Conservation (phyloP, 208 protist species). For the Balamuthia mandrillaris region DNA sequence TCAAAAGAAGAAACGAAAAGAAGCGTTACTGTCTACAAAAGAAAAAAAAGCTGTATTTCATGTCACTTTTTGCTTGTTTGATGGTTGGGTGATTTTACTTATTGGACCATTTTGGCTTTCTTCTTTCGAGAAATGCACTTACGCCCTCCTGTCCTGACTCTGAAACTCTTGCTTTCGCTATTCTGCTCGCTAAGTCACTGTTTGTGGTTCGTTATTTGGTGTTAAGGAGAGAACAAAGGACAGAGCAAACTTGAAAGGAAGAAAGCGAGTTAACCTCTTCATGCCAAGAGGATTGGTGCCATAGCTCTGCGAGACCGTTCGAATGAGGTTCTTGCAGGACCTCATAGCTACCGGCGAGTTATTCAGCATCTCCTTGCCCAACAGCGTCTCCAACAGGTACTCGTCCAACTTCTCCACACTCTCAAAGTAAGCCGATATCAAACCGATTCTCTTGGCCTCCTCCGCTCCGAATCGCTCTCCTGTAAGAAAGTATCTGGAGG, state of each 20-base stretch:
- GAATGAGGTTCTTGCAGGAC: constrained; percentile 23
- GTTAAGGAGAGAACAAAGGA: not conserved
- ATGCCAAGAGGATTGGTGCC: not conserved
- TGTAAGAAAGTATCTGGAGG: constrained; percentile 43
- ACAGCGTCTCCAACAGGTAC: not conserved
- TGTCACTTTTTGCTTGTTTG: no score
- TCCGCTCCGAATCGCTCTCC: constrained; percentile 33
- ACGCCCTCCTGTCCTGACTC: constrained; percentile 32
- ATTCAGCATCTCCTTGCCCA: constrained; percentile 1
- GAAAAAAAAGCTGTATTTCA: no score
- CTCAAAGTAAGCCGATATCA: constrained; percentile 33
- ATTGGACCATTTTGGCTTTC: no score
- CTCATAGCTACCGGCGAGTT: constrained; percentile 28
- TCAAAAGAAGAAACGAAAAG: no score
- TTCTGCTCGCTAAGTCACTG: constrained; percentile 29
- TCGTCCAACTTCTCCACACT: constrained; percentile 18
- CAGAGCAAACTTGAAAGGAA: not conserved
- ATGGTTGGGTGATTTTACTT: no score
- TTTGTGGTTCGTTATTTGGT: not conserved
- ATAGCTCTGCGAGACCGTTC: not conserved
- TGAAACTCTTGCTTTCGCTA: constrained; percentile 30
- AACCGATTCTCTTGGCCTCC: constrained; percentile 31
- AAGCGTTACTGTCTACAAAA: no score
- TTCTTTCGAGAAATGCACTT: constrained; percentile 42
- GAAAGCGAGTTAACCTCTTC: not conserved